Evolutionary conservation across 2,329 filamentous ascomycete species (phyloP), one percentile per base, ranked within the genome.

Genomic region (Fusarium proliferatum): DNA sequence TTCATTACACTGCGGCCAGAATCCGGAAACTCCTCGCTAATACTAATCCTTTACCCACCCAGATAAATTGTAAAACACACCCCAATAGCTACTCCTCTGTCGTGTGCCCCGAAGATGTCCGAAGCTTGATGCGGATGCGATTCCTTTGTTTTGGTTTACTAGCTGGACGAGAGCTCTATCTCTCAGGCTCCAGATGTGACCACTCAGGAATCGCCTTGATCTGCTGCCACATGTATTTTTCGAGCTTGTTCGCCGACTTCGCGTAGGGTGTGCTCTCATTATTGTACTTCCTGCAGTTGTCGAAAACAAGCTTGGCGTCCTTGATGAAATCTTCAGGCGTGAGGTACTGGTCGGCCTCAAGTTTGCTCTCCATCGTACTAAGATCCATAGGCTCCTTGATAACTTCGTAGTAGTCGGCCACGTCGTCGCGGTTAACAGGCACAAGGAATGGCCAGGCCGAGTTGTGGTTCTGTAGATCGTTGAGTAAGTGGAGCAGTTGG

Each of bases 341-440:
- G 21, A 91, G 89, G 80, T 99, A 99, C 79, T 96, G 90, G 83
- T 98, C 96, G 43, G 94, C 94, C 79, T 98, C 95, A 72, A 98
- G 92, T 83, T 97, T 97, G 76, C 90, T 91, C 83, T 98, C 96
- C 96, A 99, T 98, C 26, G 95, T 98, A 53, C 90, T 92, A 53
- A 98, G 87, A 80, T 98, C 96, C 96, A 99, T 99, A 41, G 96
- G 96, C 81, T 97, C 93, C 80, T 95, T 95, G 86, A 99, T 99
- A 69, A 98, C 95, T 67, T 97, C 94, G 85, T 98, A 98, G 84
- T 99, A 99, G 82, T 99, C 96, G n/a, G 94, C 91, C 0, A 99
- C 96, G 75, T 98, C 96, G 78, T 99, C 96, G 75, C 93, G 92
- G 81, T 97, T 98, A 75, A 99, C 96, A 2, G 96, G 96, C 33